Conservation (phyloP, 139 green algal species). For the Chlorella vulgaris region DNA sequence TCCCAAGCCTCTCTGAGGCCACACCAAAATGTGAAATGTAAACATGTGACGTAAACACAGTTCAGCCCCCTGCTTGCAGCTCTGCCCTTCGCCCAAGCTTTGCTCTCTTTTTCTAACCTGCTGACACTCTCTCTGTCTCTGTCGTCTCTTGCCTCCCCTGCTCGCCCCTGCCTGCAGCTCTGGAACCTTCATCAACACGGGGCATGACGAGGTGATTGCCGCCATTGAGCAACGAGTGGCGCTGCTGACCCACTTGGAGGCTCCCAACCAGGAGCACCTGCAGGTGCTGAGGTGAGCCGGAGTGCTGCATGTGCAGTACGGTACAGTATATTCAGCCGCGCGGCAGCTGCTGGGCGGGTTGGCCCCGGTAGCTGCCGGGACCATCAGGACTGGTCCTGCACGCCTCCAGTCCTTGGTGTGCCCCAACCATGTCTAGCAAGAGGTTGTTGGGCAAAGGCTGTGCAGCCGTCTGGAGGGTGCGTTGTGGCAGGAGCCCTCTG, state of each 20-base stretch:
- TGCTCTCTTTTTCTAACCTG: background rate
- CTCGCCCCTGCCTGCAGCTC: conserved; percentile 24
- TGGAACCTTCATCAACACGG: conserved; percentile 48
- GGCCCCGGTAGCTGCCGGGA: too few species aligned
- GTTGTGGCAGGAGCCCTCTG: too few species aligned
- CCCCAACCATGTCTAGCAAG: too few species aligned
- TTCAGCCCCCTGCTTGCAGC: too few species aligned
- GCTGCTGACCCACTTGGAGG: conserved; percentile 39
- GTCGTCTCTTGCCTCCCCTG: background rate
- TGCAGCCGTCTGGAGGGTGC: too few species aligned
- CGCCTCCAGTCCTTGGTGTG: too few species aligned
- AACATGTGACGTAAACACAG: too few species aligned
- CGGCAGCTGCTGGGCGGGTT: background rate
- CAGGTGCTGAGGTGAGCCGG: conserved; percentile 11
- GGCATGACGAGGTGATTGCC: conserved; percentile 58
- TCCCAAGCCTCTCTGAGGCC: too few species aligned
- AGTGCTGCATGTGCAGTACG: background rate
- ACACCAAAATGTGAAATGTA: too few species aligned
- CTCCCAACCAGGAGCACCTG: background rate
- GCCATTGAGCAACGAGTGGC: conserved; percentile 69
- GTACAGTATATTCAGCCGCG: too few species aligned
- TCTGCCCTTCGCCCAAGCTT: background rate
- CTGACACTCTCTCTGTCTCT: background rate
- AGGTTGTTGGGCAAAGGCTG: too few species aligned
- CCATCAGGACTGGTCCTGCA: too few species aligned